Base-by-base conservation (phyloP, 2,329 filamentous ascomycete species). In the Polychaeton citri region DNA sequence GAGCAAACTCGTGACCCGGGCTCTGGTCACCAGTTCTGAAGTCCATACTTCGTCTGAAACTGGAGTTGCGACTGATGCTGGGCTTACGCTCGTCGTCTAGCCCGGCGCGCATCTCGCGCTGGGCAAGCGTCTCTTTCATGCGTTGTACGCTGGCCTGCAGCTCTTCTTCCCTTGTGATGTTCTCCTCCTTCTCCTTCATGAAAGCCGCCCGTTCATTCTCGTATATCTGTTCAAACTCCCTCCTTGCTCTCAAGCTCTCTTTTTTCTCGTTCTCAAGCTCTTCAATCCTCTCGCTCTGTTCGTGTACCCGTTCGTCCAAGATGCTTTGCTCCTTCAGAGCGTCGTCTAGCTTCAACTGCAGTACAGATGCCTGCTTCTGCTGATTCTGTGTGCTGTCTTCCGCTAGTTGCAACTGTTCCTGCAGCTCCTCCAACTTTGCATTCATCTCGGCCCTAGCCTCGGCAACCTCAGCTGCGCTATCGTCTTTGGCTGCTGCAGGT, bases 161-260 rank as follows among this genome's bases (percentile, higher is more conserved):
- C 58, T 94, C 86, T 53, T 94, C 86, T 55, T 95, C 86, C 38
- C 79, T 73, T 48, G 79, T 80, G 37, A 73, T 69, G 60, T 87
- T 80, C 49, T 92, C 84, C 46, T 95, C 87, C 64, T 92, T 90
- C 59, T 96, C 88, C 61, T 87, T 85, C 53, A 84, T 76, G 63
- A 88, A 81, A 37, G 83, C 76, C 52, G 79, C 83, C 43, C 85
- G 76, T 62, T 98, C 90, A 31, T 81, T 77, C 59, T 96, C 88
- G 58, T 94, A 92, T 45, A 92, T 87, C 44, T 79, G 77, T 60
- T 95, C 87, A 64, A 95, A 78, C 58, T 98, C 90, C 44, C 88
- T 76, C 53, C 84, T 82, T 59, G 92, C 81, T 44, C 86, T 75
- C 19, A 79, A 74, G 37, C 79, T 71, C 48, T 96, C 87, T 49